A percentile compares a stretch with the other conserved stretches of the same genome.
Evolutionary conservation across 352 stramenopile genomes (phyloP).

Genomic region (Globisporangium rhizosaccharum): DNA sequence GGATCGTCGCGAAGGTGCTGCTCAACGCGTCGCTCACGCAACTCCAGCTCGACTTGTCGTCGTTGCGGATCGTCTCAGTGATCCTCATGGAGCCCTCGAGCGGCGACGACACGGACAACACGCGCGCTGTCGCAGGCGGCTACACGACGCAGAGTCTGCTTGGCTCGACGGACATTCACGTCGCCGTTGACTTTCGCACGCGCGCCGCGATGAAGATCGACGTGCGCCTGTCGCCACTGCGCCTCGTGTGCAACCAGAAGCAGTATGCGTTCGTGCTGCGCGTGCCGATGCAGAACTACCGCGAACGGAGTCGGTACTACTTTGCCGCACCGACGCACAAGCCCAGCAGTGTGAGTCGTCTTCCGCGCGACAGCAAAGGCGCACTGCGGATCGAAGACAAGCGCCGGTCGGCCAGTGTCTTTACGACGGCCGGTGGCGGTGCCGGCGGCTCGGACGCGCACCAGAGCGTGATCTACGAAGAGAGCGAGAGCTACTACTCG

Average conservation of each 20-base stretch:
- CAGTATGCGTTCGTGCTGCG: slow-evolving; percentile 77
- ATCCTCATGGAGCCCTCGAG: slow-evolving; percentile 51
- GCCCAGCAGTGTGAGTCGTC: neutral
- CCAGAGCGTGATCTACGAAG: slow-evolving; percentile 23
- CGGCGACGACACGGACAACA: slow-evolving; percentile 8
- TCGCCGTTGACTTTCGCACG: slow-evolving; percentile 60
- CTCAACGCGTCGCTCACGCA: slow-evolving; percentile 77
- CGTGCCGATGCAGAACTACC: slow-evolving; percentile 70
- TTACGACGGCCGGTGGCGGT: neutral
- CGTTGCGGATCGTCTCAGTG: slow-evolving; percentile 68
- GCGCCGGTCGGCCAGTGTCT: slow-evolving; percentile 4
- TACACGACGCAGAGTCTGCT: slow-evolving; percentile 68
- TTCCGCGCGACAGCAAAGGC: neutral
- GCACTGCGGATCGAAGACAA: slow-evolving; percentile 1
- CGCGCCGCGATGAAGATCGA: slow-evolving; percentile 48
- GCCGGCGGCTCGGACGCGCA: slow-evolving; percentile 9
- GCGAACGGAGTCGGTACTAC: slow-evolving; percentile 52
- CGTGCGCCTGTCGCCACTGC: slow-evolving; percentile 51
- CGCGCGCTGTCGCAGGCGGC: slow-evolving; percentile 17
- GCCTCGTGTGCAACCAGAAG: slow-evolving; percentile 77
- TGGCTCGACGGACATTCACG: slow-evolving; percentile 52
- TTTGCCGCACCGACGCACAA: slow-evolving; percentile 14
- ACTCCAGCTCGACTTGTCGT: slow-evolving; percentile 54
- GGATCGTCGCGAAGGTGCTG: slow-evolving; percentile 78
- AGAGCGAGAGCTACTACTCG: slow-evolving; percentile 13